A percentile compares a stretch with the other conserved stretches of the same genome.
Conservation (phyloP, 2,329 filamentous ascomycete species). For the Ophiosphaerella korrae region DNA sequence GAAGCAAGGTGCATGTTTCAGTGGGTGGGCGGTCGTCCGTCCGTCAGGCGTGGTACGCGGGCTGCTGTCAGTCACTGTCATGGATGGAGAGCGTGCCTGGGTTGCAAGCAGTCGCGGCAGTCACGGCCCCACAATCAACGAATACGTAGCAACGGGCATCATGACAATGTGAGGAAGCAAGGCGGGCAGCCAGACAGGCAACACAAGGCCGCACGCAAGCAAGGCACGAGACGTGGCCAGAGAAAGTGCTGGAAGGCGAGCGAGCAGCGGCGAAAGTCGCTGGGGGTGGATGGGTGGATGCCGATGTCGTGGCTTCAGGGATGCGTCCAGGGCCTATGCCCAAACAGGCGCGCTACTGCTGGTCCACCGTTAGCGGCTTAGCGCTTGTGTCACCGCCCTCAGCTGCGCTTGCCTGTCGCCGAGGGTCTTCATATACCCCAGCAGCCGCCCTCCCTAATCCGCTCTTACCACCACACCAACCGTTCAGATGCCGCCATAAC, state of each 20-base stretch:
- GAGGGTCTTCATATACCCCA: conserved; percentile 17
- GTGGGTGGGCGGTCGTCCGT: conserved; percentile 12
- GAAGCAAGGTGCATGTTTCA: conserved; percentile 34
- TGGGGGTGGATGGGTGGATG: neutral
- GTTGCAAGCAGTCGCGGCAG: no score
- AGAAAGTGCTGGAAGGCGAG: conserved; percentile 17
- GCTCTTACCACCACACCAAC: conserved; percentile 30
- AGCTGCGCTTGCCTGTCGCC: conserved; percentile 6
- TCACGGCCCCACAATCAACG: no score
- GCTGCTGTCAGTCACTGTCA: no score
- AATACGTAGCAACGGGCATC: neutral
- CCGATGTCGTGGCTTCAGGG: conserved; percentile 8
- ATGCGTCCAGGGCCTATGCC: neutral
- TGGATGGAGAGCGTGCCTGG: no score
- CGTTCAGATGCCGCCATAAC: conserved; percentile 37
- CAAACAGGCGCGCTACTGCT: neutral
- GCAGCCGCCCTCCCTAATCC: conserved; percentile 21
- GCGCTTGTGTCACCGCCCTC: conserved; percentile 20
- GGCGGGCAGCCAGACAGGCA: no score
- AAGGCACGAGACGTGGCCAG: neutral
- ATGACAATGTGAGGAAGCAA: neutral
- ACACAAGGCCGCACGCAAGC: neutral
- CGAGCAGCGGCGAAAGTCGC: neutral
- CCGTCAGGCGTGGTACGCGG: no score
- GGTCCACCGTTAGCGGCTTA: neutral